A percentile compares a stretch with the other conserved stretches of the same genome.
Evolutionary conservation across 1,139 yeast species (phyloP).

Genomic region (Chernovozyma aurita): DNA sequence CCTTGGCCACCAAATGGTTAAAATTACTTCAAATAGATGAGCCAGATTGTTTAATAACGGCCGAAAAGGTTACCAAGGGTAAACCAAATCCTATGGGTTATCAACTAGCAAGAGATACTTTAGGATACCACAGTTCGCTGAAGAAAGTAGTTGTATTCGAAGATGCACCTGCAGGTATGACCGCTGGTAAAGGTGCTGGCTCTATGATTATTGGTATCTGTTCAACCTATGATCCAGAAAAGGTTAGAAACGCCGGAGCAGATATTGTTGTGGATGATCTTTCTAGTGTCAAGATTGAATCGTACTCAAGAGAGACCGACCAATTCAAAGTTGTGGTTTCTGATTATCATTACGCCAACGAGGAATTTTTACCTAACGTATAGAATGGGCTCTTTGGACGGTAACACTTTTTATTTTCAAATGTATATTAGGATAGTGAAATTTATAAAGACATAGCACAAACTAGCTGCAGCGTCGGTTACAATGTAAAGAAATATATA

Average conservation of each 20-base stretch:
- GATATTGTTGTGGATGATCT: slow-evolving; percentile 75
- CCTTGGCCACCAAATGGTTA: slow-evolving; percentile 78
- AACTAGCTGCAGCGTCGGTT: too few relatives aligned
- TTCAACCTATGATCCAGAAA: slow-evolving; percentile 68
- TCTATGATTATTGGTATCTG: slow-evolving; percentile 81
- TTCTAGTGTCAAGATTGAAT: slow-evolving; percentile 41
- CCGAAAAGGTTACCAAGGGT: slow-evolving; percentile 72
- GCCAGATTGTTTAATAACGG: slow-evolving; percentile 76
- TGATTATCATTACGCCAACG: slow-evolving; percentile 45
- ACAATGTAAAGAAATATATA: too few relatives aligned
- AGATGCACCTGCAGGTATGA: slow-evolving; percentile 86
- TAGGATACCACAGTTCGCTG: slow-evolving; percentile 43
- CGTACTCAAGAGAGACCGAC: slow-evolving; percentile 41
- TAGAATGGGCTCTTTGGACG: slow-evolving; percentile 9
- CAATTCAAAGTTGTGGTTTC: slow-evolving; percentile 43
- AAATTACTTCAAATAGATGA: slow-evolving; percentile 54
- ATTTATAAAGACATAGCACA: too few relatives aligned
- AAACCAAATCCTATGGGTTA: slow-evolving; percentile 87
- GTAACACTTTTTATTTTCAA: too few relatives aligned
- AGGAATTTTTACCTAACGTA: slow-evolving; percentile 32
- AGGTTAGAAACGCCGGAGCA: slow-evolving; percentile 72
- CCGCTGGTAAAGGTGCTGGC: slow-evolving; percentile 82
- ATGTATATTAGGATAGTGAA: too few relatives aligned
- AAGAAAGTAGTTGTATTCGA: slow-evolving; percentile 69
- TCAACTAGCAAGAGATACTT: slow-evolving; percentile 55